Base-by-base conservation (phyloP, 768 basidiomycete species). In the Strobilomyces dryophilus region DNA sequence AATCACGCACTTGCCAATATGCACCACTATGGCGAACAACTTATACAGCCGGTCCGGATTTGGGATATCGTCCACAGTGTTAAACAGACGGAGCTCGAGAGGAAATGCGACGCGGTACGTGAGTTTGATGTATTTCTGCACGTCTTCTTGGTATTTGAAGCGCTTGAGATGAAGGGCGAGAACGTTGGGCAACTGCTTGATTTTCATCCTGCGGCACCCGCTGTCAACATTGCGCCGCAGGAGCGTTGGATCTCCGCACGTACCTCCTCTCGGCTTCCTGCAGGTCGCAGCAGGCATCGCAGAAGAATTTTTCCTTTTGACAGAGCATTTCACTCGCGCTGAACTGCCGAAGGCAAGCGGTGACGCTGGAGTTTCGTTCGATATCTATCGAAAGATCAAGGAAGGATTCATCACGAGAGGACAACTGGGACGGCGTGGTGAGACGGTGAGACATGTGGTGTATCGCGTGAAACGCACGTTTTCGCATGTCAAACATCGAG, bases 351-450 rank as follows among this genome's bases (percentile, higher is more conserved):
- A 99, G 81, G 68, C 97, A 99, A 8, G 95, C 89, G 2, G 95
- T 95, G 49, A 99, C 86, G 57, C 92, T 95, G 4, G 94, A 91
- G 71, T 98, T 97, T 69, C 97, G 92, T 68, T 98, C 95, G 61
- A 99, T 98, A 69, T 99, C 97, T 71, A 99, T 92, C 5, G 95
- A 98, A n/a, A 99, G 79, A 73, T 99, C 97, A 50, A 99, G 80
- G 73, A 99, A 99, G 10, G 87, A 83, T 70, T 99, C 97, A 65
- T 98, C 95, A 18, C 97, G 85, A 10, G 93, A 89, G 8, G 92
- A 92, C 5, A 91, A 83, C 89, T 92, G 57, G 9, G 31, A 20
- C 5, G 17, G 47, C 48, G 44, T 48, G 43, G 46, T 62, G 47
- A 65, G 62, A 47, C 21, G 26, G 32, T 40, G 53, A 45, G 52